Conservation (phyloP, 345 rosid genomes). For the Gossypium longicalyx region DNA sequence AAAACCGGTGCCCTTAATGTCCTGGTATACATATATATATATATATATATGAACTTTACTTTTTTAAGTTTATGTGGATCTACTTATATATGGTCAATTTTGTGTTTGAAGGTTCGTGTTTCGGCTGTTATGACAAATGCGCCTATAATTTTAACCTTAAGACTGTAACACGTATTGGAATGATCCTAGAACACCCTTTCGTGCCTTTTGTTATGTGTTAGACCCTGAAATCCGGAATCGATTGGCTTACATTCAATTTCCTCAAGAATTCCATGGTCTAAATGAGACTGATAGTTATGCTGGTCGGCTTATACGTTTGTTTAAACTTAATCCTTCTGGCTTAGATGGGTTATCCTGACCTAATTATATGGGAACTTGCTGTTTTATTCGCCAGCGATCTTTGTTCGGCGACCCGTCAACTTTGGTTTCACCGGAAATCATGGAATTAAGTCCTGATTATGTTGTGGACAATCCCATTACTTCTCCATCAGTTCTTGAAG, state of each 20-base stretch:
- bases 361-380: slow-evolving; percentile 42
- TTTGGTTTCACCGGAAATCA: slow-evolving; percentile 31
- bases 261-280: slow-evolving; percentile 59
- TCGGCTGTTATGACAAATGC: slow-evolving; percentile 63
- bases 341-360: slow-evolving; percentile 50
- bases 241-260: slow-evolving; percentile 56
- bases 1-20: slow-evolving; percentile 37
- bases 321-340: slow-evolving; percentile 42
- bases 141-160: slow-evolving; percentile 50
- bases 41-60: background rate
- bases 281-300: slow-evolving; percentile 41
- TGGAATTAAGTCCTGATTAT: slow-evolving; percentile 31
- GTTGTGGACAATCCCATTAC: slow-evolving; percentile 30
- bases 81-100: background rate
- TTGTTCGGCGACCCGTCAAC: slow-evolving; percentile 43
- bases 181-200: slow-evolving; percentile 49
- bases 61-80: no score
- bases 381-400: slow-evolving; percentile 54
- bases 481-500: slow-evolving; percentile 20
- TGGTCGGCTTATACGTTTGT: slow-evolving; percentile 32
- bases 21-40: background rate
- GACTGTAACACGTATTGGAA: slow-evolving; percentile 83
- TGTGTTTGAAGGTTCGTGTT: slow-evolving; percentile 52
- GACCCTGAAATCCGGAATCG: slow-evolving; percentile 34
- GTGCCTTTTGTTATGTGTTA: slow-evolving; percentile 45